Evolutionary conservation across 257 asterid genomes (phyloP).

Genomic region (Solanum appendiculatum): DNA sequence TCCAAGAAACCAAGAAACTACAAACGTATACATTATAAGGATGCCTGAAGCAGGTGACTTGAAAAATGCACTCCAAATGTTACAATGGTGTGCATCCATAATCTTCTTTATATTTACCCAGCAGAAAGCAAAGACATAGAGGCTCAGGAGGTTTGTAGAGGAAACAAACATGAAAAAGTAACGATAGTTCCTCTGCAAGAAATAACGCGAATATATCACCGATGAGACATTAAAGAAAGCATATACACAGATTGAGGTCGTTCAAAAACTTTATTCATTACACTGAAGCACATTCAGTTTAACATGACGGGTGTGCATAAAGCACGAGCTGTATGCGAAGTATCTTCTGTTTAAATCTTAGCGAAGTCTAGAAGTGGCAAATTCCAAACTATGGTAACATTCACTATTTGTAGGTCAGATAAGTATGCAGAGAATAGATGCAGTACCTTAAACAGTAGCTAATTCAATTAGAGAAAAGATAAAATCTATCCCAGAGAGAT

Average conservation of each 20-base stretch:
- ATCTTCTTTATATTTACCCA: conserved; percentile 8
- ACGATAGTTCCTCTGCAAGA: conserved; percentile 11
- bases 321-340: neutral
- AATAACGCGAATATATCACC: neutral
- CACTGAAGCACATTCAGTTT: neutral
- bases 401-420: neutral
- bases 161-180: conserved; percentile 17
- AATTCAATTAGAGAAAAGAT: neutral
- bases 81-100: neutral
- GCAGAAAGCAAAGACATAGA: conserved; percentile 5
- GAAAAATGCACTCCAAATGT: neutral
- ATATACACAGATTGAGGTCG: neutral
- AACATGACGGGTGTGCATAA: neutral
- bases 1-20: conserved; percentile 15
- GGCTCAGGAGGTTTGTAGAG: conserved; percentile 5
- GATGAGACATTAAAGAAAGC: neutral
- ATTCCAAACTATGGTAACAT: neutral
- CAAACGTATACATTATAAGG: conserved; percentile 4
- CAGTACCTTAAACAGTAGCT: neutral
- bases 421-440: neutral
- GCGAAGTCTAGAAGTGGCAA: neutral
- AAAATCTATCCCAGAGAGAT: neutral
- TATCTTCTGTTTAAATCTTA: neutral
- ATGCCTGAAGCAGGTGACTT: conserved; percentile 7
- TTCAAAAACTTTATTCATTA: neutral